Percentiles rank a stretch among this genome's conserved stretches.
Evolutionary conservation across 768 basidiomycete species (phyloP).

Genomic region (Strobilomyces dryophilus): DNA sequence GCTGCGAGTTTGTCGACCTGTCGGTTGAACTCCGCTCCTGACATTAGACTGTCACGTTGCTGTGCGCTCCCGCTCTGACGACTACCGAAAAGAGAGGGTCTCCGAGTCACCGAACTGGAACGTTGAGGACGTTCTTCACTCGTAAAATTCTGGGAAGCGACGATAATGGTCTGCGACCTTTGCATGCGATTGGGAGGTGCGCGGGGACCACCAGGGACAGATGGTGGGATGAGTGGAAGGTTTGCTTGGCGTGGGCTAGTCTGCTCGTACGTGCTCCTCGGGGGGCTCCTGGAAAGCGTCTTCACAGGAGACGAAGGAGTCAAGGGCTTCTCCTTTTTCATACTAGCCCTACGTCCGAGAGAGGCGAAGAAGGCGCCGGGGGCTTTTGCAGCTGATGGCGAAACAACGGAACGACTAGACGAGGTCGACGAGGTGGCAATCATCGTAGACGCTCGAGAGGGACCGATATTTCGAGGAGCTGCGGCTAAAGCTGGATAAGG

Average conservation of each 20-base stretch:
- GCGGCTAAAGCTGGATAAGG: constrained; percentile 72
- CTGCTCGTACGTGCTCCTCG: constrained; percentile 25
- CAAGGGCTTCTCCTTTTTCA: constrained; percentile 34
- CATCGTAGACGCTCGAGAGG: constrained; percentile 30
- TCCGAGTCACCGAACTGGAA: constrained; percentile 26
- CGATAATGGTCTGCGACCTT: constrained; percentile 65
- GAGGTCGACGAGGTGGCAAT: constrained; percentile 43
- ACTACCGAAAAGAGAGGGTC: constrained; percentile 29
- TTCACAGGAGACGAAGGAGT: constrained; percentile 33
- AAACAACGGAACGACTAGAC: constrained; percentile 41
- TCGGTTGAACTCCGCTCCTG: constrained; percentile 48
- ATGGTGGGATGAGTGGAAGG: constrained; percentile 37
- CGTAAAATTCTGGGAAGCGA: constrained; percentile 28
- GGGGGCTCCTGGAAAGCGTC: constrained; percentile 36
- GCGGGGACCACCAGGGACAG: constrained; percentile 72
- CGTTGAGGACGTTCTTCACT: constrained; percentile 24
- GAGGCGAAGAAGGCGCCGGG: constrained; percentile 69
- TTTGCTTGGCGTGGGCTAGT: constrained; percentile 29
- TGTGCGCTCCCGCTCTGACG: constrained; percentile 11
- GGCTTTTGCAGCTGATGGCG: constrained; percentile 40
- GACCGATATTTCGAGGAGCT: constrained; percentile 20
- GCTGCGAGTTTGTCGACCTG: constrained; percentile 72
- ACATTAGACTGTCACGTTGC: constrained; percentile 1
- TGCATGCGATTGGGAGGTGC: constrained; percentile 59
- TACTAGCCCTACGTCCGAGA: constrained; percentile 66